These are phyloP conservation scores for Nepenthes mirabilis DNA, from an alignment of 148 eudicot genomes.

Conservation along the genomic window DNA sequence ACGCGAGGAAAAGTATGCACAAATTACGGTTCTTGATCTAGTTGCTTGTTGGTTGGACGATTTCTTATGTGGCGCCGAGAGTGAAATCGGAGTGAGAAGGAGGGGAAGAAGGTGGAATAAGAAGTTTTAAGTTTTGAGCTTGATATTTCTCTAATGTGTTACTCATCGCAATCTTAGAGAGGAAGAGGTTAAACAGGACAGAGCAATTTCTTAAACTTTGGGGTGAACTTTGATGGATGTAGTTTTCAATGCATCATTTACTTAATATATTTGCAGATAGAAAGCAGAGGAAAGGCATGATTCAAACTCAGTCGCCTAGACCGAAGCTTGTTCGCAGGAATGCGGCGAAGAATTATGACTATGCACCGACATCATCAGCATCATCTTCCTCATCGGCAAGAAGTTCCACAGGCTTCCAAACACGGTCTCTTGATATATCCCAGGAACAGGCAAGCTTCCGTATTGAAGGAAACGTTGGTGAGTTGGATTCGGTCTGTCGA, in stretches of 20 bases:
- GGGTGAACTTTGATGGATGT: not conserved
- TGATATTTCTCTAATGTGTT: too few species aligned
- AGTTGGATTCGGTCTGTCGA: constrained; percentile 28
- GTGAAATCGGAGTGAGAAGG: too few species aligned
- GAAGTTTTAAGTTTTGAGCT: too few species aligned
- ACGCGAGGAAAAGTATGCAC: too few species aligned
- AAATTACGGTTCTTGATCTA: too few species aligned
- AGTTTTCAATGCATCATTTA: constrained; percentile 36
- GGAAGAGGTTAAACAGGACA: too few species aligned
- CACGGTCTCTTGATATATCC: constrained; percentile 42
- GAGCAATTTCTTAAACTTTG: not conserved
- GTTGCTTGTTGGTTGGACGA: too few species aligned
- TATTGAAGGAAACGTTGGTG: constrained; percentile 46
- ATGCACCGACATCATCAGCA: constrained; percentile 31
- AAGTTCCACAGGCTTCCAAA: constrained; percentile 21
- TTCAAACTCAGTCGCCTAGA: constrained; percentile 12
- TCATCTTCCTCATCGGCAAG: constrained; percentile 15
- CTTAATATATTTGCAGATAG: constrained; percentile 23
- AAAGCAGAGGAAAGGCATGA: constrained; percentile 23
- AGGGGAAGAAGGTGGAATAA: too few species aligned
- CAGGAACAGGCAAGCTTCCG: constrained; percentile 31
- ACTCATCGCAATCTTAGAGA: too few species aligned
- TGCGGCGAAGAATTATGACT: constrained; percentile 47
- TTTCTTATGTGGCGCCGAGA: too few species aligned
- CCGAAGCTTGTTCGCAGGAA: constrained; percentile 52